Conservation (phyloP, 371 early-diverging fungal genomes). For the Saksenaea oblongispora region DNA sequence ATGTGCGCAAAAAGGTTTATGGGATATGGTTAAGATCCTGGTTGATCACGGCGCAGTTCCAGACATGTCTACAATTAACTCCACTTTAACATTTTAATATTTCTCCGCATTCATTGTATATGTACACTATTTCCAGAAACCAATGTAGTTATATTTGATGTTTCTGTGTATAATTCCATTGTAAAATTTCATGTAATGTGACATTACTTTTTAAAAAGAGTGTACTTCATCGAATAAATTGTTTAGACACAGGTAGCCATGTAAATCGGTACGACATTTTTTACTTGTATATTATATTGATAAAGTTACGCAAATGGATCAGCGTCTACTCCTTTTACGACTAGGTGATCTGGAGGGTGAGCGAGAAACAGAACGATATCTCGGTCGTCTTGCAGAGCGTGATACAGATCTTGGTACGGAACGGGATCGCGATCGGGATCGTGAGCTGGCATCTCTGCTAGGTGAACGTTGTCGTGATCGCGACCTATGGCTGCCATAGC, state of each 20-base stretch:
- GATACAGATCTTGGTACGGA: background rate
- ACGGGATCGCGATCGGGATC: background rate
- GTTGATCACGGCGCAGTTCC: constrained; percentile 55
- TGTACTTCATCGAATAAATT: background rate
- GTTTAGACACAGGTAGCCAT: background rate
- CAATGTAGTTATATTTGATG: no score
- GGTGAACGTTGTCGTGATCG: background rate
- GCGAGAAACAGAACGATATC: background rate
- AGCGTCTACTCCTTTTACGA: background rate
- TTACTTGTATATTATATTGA: background rate
- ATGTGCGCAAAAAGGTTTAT: constrained; percentile 41
- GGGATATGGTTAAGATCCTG: constrained; percentile 50
- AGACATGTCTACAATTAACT: constrained; percentile 43
- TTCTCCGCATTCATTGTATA: background rate
- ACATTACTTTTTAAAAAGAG: no score
- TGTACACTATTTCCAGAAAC: no score
- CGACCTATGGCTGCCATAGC: background rate
- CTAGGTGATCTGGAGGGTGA: background rate
- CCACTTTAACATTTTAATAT: background rate
- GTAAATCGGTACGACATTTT: no score
- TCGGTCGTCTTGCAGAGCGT: background rate
- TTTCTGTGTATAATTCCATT: no score
- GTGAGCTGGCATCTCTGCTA: background rate
- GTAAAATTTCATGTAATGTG: no score
- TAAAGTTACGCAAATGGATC: background rate